phyloP scores from a whole-genome alignment of 441 rosid genomes.

The Gossypium laxum region DNA sequence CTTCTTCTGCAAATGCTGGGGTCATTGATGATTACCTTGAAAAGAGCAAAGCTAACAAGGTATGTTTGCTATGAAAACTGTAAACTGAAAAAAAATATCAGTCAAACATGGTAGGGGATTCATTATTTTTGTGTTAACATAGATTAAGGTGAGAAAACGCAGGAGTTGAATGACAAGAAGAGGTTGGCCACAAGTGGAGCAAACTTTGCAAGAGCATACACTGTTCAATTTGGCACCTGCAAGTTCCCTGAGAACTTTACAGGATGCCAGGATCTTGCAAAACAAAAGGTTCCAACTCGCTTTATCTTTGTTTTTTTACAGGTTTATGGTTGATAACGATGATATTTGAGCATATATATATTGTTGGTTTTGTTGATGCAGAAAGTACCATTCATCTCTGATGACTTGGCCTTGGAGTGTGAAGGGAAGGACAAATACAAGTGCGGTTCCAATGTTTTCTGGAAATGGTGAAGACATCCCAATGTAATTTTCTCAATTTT shows the following conservation, averaged over 20 bases:
- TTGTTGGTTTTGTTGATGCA: conserved; percentile 26
- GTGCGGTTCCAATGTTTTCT: conserved; percentile 93
- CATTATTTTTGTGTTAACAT: neutral
- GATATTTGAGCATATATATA: neutral
- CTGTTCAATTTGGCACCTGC: conserved; percentile 80
- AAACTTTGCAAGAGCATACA: conserved; percentile 84
- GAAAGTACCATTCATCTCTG: conserved; percentile 78
- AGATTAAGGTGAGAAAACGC: neutral
- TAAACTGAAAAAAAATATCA: neutral
- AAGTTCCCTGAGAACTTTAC: conserved; percentile 96
- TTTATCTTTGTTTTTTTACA: neutral
- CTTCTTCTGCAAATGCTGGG: conserved; percentile 61
- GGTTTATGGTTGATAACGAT: neutral
- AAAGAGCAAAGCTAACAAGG: conserved; percentile 90
- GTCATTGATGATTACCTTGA: conserved; percentile 79
- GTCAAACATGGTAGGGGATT: neutral
- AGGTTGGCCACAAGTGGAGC: conserved; percentile 93
- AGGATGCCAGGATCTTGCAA: conserved; percentile 95
- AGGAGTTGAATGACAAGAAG: conserved; percentile 91
- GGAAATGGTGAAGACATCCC: conserved; percentile 70
- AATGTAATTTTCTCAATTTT: conserved; percentile 13
- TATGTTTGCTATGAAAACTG: conserved; percentile 18
- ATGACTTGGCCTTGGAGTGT: conserved; percentile 68
- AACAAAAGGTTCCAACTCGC: conserved; percentile 57
- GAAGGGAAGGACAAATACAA: conserved; percentile 84